Percentiles rank a stretch among this genome's conserved stretches.
phyloP scores from a whole-genome alignment of 2,329 filamentous ascomycete species.

The Botrytis paeoniae region DNA sequence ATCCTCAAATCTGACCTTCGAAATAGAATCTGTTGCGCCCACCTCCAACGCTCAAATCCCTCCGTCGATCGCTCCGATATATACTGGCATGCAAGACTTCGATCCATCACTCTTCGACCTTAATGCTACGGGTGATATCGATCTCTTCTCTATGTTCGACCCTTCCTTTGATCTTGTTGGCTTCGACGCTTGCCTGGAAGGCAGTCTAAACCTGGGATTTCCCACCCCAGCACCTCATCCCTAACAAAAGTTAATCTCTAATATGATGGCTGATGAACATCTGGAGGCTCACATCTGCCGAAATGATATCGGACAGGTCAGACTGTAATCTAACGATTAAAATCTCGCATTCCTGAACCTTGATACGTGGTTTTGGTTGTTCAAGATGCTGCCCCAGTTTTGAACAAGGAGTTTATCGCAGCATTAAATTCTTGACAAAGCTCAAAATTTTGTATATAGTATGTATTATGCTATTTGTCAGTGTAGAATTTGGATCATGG shows the following conservation, averaged over 20 bases:
- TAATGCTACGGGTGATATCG: slow-evolving; percentile 22
- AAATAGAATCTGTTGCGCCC: background rate
- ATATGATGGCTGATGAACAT: too few species aligned
- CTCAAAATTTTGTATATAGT: background rate
- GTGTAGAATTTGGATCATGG: too few species aligned
- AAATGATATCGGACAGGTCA: background rate
- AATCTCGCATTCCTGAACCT: background rate
- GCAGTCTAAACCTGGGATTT: slow-evolving; percentile 27
- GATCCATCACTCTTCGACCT: slow-evolving; percentile 27
- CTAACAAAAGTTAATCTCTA: background rate
- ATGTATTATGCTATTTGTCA: background rate
- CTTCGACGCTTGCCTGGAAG: slow-evolving; percentile 30
- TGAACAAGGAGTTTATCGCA: background rate
- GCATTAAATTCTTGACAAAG: too few species aligned
- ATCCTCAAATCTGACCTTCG: background rate
- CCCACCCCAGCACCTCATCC: slow-evolving; percentile 14
- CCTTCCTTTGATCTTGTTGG: slow-evolving; percentile 30
- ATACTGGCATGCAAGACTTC: slow-evolving; percentile 22
- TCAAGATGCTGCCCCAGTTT: background rate
- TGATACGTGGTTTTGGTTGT: background rate
- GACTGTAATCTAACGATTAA: background rate
- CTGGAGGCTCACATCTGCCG: background rate
- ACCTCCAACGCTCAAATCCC: background rate
- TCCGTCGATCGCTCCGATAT: background rate
- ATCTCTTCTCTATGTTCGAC: slow-evolving; percentile 33